Base-by-base conservation (phyloP, 768 basidiomycete genomes). In the Hydnum rufescens region DNA sequence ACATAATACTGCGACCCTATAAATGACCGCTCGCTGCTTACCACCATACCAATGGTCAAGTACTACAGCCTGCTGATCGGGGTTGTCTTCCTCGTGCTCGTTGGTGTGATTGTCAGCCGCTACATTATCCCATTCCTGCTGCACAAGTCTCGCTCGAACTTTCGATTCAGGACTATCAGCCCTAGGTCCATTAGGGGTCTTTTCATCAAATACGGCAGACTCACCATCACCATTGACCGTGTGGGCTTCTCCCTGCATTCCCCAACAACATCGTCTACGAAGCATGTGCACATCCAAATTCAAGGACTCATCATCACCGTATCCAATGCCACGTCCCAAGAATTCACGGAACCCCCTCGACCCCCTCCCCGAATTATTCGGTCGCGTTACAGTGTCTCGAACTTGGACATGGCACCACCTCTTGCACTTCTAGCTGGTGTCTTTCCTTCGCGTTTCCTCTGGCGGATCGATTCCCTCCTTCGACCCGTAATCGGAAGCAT, bases 171-270 rank as follows among this genome's bases (percentile, higher is more conserved):
- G 36, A 83, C 79, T 61, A 72, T 85, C 53, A 85, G 83, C 60
- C 66, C 81, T 34, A 74, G 80, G 51, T 87, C 83, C 19, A 75
- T 87, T 54, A 78, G 82, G 51, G 83, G 83, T 31, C 66, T 86
- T 22, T 83, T 79, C 63, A 71, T 82, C 55, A 71, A 74, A 44
- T 68, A 67, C 29, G 77, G 77, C 28, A 64, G 62, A 48, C 66
- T 70, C 51, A 74, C 71, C 26, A 74, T 74, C 66, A 72, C 70
- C 29, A 69, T 80, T n/a, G 81, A 85, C 54, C 77, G 83, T 51
- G 73, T 87, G 44, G 73, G 69, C 19, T 65, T 71, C 42, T 65
- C 77, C 49, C 82, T 77, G 63, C 70, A 72, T 53, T 72, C 69
- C 61, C 67, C 73, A 6, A 70, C 68, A 6, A 64, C 70, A 26